A percentile compares a stretch with the other conserved stretches of the same genome.
These are phyloP conservation scores for Linnemannia exigua DNA, from an alignment of 192 early-diverging fungal genomes.

Conservation along the genomic window DNA sequence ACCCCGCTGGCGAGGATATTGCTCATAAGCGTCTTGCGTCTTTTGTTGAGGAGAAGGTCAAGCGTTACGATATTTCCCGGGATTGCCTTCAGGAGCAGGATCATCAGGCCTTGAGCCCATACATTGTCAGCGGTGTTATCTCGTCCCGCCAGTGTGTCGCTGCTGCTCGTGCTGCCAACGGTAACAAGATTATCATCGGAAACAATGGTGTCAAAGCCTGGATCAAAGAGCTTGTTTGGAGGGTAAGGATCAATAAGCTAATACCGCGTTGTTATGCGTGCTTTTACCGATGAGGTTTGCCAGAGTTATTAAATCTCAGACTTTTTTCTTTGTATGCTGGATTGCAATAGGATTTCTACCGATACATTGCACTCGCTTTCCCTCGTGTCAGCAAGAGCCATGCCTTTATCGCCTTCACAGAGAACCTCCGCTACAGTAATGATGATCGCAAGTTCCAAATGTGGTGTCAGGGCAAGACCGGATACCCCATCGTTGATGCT, in stretches of 20 bases:
- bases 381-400: conserved; percentile 70
- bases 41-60: conserved; percentile 53
- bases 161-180: conserved; percentile 63
- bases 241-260: conserved; percentile 42
- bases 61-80: conserved; percentile 61
- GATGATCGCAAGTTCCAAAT: conserved; percentile 60
- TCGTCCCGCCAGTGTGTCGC: conserved; percentile 66
- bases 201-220: conserved; percentile 65
- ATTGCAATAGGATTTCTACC: conserved; percentile 70
- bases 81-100: conserved; percentile 58
- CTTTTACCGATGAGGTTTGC: too few species aligned
- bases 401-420: conserved; percentile 67
- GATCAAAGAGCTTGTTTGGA: conserved; percentile 75
- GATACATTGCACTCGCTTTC: conserved; percentile 68
- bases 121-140: conserved; percentile 67
- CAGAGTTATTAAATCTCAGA: neutral
- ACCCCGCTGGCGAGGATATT: conserved; percentile 68
- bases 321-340: neutral
- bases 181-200: conserved; percentile 64
- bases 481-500: conserved; percentile 77
- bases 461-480: conserved; percentile 78
- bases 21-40: conserved; percentile 57
- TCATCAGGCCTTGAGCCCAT: conserved; percentile 58
- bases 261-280: too few species aligned
- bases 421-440: conserved; percentile 66